These are phyloP conservation scores for Onygena corvina DNA, from an alignment of 2,329 filamentous ascomycete genomes.

Conservation along the genomic window DNA sequence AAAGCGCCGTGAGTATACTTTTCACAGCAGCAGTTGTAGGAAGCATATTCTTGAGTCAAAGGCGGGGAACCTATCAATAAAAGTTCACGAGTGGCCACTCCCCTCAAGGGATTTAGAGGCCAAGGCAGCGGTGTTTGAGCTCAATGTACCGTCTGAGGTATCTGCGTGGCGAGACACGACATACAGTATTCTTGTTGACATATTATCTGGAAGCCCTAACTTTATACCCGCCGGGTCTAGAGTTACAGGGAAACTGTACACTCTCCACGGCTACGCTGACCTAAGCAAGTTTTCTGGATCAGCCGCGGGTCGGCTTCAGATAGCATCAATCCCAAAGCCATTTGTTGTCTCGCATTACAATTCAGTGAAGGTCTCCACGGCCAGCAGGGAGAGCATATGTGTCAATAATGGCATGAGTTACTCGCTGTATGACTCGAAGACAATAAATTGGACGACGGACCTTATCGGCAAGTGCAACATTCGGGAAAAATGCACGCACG, in stretches of 20 bases:
- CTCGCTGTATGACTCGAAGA: conserved; percentile 12
- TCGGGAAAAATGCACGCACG: neutral
- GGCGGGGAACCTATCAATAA: conserved; percentile 36
- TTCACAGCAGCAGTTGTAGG: conserved; percentile 21
- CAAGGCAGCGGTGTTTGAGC: conserved; percentile 44
- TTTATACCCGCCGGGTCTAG: neutral
- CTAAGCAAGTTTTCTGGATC: conserved; percentile 6
- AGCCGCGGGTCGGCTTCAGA: neutral
- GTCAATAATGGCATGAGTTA: neutral
- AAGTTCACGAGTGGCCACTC: conserved; percentile 47
- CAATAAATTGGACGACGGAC: conserved; percentile 13
- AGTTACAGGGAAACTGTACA: too few species aligned
- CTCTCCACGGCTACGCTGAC: too few species aligned
- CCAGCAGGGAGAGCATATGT: neutral
- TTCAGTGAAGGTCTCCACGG: conserved; percentile 13
- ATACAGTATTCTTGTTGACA: conserved; percentile 17
- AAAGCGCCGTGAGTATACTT: neutral
- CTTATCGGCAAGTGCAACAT: conserved; percentile 15
- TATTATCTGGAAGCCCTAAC: neutral
- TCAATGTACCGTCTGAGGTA: conserved; percentile 34
- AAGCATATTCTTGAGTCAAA: conserved; percentile 26
- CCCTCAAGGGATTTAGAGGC: conserved; percentile 19
- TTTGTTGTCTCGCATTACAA: conserved; percentile 8
- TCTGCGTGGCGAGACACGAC: conserved; percentile 41
- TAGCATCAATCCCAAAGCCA: conserved; percentile 9